Conservation (phyloP, 75 land plant genomes). For the Chamaecyparis obtusa region DNA sequence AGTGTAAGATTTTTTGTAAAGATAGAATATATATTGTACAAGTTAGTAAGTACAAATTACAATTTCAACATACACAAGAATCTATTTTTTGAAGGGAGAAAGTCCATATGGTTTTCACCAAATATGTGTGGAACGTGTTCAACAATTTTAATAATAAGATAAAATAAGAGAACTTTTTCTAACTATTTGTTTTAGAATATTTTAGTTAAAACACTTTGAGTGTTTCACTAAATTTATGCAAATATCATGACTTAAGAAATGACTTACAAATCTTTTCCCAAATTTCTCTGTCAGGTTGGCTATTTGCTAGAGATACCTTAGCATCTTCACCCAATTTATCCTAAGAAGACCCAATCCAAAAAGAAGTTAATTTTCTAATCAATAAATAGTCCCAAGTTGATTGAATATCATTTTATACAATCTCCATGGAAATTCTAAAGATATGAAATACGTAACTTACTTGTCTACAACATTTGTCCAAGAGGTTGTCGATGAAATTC, state of each 20-base stretch:
- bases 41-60: too few relatives aligned
- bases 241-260: slow-evolving; percentile 51
- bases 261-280: slow-evolving; percentile 62
- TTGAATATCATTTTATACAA: background rate
- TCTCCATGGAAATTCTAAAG: background rate
- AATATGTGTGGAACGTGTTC: too few relatives aligned
- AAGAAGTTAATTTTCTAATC: too few relatives aligned
- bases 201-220: background rate
- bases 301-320: slow-evolving; percentile 33
- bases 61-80: too few relatives aligned
- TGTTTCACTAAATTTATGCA: background rate
- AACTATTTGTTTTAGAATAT: too few relatives aligned
- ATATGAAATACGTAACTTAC: slow-evolving; percentile 17
- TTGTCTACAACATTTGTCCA: slow-evolving; percentile 24
- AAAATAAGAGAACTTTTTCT: too few relatives aligned
- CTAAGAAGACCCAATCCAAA: background rate
- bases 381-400: background rate
- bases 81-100: too few relatives aligned
- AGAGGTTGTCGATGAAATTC: slow-evolving; percentile 52
- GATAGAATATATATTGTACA: too few relatives aligned
- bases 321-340: slow-evolving; percentile 17
- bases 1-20: too few relatives aligned
- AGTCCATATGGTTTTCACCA: too few relatives aligned
- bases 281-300: slow-evolving; percentile 48
- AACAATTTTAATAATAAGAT: too few relatives aligned